Base-by-base conservation (phyloP, 1,284 basidiomycete genomes). In the Leccinum solheimii region DNA sequence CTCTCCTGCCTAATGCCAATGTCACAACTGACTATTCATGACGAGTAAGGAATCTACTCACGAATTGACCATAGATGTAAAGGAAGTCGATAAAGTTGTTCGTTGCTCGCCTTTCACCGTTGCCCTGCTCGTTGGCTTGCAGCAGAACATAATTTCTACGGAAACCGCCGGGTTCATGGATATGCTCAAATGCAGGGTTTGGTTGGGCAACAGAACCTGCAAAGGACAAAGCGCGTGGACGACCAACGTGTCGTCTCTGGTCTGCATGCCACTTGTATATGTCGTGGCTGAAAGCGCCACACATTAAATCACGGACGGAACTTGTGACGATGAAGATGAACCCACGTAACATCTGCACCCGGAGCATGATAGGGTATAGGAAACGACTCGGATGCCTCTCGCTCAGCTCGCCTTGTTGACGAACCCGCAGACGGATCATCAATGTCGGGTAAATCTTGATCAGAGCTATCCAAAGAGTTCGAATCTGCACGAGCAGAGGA, bases 181-280 rank as follows among this genome's bases (percentile, higher is more conserved):
- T 94, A 67, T 95, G 92, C 67, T 92, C 87, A 57, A 95, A 89
- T 0, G 84, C 87, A n/a, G 93, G 91, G 76, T 88, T 77, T 58
- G 79, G 76, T 51, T 84, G 77, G 26, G 75, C 72, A 9, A 81
- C 76, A 52, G 86, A 81, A 13, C 87, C 88, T 10, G 89, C 81
- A 72, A 88, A 92, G 0, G 92, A 95, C 14, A 85, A 85, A 10
- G 91, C 81, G 19, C 91, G 87, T 6, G 85, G 81, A 27, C 87
- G 83, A 16, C 77, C 77, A 16, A 80, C 78, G 56, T 81, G 80
- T 49, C 86, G 82, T 38, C 82, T 82, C 65, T 90, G 88, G 62
- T 91, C 87, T 16, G 88, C 83, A 68, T 95, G 90, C 92, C 94
- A 97, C 77, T 96, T 96, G 81, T 97, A 97, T 45, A 97, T 89